phyloP scores from a whole-genome alignment of 2,329 filamentous ascomycete species.

The Neofusicoccum umdonicola region DNA sequence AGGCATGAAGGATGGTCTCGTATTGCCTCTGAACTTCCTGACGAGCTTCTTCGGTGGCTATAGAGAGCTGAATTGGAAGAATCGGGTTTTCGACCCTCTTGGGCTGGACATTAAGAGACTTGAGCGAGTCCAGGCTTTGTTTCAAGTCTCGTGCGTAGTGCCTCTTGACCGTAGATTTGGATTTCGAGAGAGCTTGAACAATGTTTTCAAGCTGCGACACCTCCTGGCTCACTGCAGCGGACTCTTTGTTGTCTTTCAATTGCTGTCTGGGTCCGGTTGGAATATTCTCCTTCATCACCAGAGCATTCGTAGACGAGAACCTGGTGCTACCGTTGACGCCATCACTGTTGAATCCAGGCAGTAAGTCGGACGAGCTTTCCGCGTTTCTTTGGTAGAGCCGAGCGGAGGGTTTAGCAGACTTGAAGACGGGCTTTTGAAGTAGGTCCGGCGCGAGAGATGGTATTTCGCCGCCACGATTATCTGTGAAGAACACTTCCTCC shows the following conservation, averaged over 20 bases:
- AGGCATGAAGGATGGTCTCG: background rate
- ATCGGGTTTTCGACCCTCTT: background rate
- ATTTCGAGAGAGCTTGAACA: background rate
- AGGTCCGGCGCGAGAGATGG: background rate
- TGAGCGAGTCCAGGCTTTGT: conserved; percentile 10
- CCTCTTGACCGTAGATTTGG: background rate
- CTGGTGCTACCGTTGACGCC: background rate
- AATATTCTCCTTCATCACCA: background rate
- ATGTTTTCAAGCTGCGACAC: background rate
- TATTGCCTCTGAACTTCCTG: background rate
- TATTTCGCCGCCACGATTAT: background rate
- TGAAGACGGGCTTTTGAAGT: background rate
- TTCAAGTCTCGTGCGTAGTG: conserved; percentile 1
- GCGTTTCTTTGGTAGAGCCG: too few relatives aligned
- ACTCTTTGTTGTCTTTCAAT: background rate
- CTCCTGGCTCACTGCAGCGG: background rate
- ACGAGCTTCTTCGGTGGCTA: background rate
- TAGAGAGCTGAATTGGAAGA: background rate
- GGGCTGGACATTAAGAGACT: background rate
- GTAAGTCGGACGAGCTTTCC: too few relatives aligned
- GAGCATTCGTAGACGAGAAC: background rate
- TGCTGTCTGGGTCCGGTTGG: too few relatives aligned
- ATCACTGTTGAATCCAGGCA: too few relatives aligned
- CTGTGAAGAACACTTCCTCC: background rate
- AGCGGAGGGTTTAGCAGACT: background rate